Evolutionary conservation across 768 basidiomycete genomes (phyloP).

Genomic region (Termitomyces heimii): DNA sequence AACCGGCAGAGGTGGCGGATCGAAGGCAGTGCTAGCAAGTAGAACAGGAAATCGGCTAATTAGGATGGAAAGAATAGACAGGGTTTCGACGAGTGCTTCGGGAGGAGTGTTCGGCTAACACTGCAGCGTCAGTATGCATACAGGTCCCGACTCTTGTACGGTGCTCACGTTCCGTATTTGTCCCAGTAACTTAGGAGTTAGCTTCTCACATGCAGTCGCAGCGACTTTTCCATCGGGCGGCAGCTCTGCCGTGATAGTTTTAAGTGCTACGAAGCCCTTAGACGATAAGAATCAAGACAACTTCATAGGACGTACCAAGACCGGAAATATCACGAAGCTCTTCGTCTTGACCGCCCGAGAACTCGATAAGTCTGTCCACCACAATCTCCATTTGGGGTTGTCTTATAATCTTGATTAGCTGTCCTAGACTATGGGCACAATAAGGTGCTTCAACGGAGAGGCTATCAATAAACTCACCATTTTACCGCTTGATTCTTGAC

Average conservation of each 20-base stretch:
- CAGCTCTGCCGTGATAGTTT: constrained; percentile 91
- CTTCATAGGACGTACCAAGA: constrained; percentile 52
- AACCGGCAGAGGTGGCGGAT: constrained; percentile 56
- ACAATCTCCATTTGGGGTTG: constrained; percentile 80
- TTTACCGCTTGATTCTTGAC: constrained; percentile 98
- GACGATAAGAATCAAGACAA: not conserved
- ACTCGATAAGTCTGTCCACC: constrained; percentile 84
- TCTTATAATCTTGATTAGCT: constrained; percentile 84
- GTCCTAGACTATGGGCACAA: constrained; percentile 60
- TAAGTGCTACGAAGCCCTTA: constrained; percentile 55
- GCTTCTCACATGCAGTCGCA: constrained; percentile 71
- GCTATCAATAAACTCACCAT: constrained; percentile 51
- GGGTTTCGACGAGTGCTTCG: constrained; percentile 76
- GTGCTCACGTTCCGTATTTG: constrained; percentile 69
- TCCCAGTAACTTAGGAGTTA: constrained; percentile 76
- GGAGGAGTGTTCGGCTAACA: constrained; percentile 61
- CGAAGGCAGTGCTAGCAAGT: constrained; percentile 45
- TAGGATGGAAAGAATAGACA: constrained; percentile 83
- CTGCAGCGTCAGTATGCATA: not conserved
- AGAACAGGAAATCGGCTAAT: constrained; percentile 78
- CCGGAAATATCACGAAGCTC: constrained; percentile 92
- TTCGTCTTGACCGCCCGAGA: constrained; percentile 83
- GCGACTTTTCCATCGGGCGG: constrained; percentile 79
- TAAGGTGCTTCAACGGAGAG: not conserved
- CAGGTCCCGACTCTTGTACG: not conserved